Conservation (phyloP, 2,329 filamentous ascomycete genomes). For the Rugonectria rugulosa region DNA sequence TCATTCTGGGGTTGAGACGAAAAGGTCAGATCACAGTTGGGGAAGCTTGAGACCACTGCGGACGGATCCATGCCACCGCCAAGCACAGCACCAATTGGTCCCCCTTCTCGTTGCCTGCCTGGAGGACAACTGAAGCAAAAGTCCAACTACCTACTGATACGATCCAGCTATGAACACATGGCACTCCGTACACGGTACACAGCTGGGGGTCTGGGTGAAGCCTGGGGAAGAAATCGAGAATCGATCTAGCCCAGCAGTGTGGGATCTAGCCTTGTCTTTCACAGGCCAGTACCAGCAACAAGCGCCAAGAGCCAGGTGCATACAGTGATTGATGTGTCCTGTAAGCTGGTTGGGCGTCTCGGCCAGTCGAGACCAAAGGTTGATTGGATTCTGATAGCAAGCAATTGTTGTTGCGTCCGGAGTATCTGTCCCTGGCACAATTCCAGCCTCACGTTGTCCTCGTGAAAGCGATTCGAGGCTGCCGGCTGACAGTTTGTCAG, state of each 20-base stretch:
- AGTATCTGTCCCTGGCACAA: no score
- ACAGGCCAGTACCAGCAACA: constrained; percentile 6
- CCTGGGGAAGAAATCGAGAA: constrained; percentile 7
- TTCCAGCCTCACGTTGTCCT: not conserved
- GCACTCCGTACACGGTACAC: not conserved
- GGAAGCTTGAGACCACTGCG: not conserved
- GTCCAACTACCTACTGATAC: no score
- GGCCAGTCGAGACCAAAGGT: constrained; percentile 1
- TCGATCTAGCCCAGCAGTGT: constrained; percentile 19
- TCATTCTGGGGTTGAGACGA: not conserved
- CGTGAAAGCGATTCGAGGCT: not conserved
- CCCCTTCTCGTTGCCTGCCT: not conserved
- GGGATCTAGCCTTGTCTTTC: constrained; percentile 11
- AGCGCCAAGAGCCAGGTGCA: not conserved
- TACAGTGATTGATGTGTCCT: no score
- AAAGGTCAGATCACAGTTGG: not conserved
- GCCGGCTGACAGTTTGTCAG: not conserved
- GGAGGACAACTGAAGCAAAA: not conserved
- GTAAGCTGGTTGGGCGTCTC: constrained; percentile 1
- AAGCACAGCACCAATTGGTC: not conserved
- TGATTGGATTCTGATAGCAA: not conserved
- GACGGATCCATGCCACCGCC: not conserved
- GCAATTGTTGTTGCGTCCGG: no score
- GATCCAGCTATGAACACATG: constrained; percentile 7
- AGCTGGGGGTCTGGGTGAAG: not conserved